These are phyloP conservation scores for Dioscorea zingiberensis DNA, from an alignment of 106 monocot species.

Conservation along the genomic window DNA sequence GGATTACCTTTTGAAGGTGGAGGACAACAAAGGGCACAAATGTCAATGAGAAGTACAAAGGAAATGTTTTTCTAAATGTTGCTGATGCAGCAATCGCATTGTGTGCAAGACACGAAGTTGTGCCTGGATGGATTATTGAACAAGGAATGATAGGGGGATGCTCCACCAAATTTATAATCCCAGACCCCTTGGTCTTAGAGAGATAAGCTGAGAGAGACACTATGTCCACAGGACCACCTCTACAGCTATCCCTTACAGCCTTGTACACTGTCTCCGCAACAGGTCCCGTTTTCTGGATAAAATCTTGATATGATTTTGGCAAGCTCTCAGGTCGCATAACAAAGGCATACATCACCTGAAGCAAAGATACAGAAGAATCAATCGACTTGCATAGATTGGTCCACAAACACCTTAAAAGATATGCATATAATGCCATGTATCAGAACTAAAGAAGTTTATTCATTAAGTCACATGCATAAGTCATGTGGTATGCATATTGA, in stretches of 20 bases:
- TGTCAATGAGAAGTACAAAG: conserved; percentile 96
- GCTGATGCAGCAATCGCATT: conserved; percentile 55
- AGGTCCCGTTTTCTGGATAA: conserved; percentile 97
- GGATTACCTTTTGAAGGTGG: conserved; percentile 81
- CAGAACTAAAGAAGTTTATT: no score
- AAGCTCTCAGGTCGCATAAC: conserved; percentile 97
- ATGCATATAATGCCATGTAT: no score
- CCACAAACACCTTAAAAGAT: no score
- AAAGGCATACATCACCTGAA: conserved; percentile 98
- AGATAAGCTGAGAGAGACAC: conserved; percentile 63
- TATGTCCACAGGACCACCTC: conserved; percentile 74
- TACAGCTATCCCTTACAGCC: conserved; percentile 86
- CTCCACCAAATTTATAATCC: conserved; percentile 38
- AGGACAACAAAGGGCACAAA: conserved; percentile 98
- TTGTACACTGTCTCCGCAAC: conserved; percentile 89
- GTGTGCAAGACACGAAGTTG: conserved; percentile 63
- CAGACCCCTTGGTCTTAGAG: conserved; percentile 41
- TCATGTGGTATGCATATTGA: no score
- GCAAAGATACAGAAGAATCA: not conserved
- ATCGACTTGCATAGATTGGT: no score
- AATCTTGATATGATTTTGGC: conserved; percentile 96
- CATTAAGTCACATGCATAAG: no score
- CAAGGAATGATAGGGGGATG: conserved; percentile 84
- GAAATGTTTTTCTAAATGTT: conserved; percentile 97
- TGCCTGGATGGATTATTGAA: conserved; percentile 85